Base-by-base conservation (phyloP, 257 asterid genomes). In the Phtheirospermum japonicum region DNA sequence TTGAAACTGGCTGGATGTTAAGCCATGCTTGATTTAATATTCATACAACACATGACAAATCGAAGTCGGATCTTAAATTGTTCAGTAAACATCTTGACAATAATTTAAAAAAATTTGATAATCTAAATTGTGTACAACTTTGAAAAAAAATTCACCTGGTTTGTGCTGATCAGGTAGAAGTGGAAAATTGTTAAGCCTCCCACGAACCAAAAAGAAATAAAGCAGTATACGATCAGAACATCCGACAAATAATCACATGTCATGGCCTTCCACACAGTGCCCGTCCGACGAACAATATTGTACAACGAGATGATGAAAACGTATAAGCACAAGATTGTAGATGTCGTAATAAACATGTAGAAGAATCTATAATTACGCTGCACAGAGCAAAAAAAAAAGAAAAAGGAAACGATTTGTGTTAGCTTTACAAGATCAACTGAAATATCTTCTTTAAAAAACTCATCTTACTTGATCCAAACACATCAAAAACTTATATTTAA, bases 281-380 rank as follows among this genome's bases (percentile, higher is more conserved):
- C 90, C 14, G 73, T 59, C 40, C 48, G 75, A 46, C 68, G 82
- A 56, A 83, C 36, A 61, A 92, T 68, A 74, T 64, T 78, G 77
- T 77, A 69, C 90, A 87, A 90, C 20, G 97, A 90, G 66, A 83
- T 52, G 19, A 48, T 65, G 12, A 80, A 90, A 34, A 90, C 82
- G 68, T 77, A 87, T 37, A 77, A 9, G 77, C 95, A 90, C 74
- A 90, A 76, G 69, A 80, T 79, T 18, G 93, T 82, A 52, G 96
- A 82, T 7, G 97, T 87, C 61, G 86, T 78, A 72, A 87, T 82
- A 73, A 87, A 90, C 95, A 87, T 73, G 80, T 78, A 90, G 85
- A 85, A 90, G 84, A 85, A 90, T 57, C 90, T 79, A 63, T 87
- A 90, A 73, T 87, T 90, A 49, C 97, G 87, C 97, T 90, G 96